phyloP scores from a whole-genome alignment of 2,329 filamentous ascomycete genomes.

The Pseudomassariella vexata region DNA sequence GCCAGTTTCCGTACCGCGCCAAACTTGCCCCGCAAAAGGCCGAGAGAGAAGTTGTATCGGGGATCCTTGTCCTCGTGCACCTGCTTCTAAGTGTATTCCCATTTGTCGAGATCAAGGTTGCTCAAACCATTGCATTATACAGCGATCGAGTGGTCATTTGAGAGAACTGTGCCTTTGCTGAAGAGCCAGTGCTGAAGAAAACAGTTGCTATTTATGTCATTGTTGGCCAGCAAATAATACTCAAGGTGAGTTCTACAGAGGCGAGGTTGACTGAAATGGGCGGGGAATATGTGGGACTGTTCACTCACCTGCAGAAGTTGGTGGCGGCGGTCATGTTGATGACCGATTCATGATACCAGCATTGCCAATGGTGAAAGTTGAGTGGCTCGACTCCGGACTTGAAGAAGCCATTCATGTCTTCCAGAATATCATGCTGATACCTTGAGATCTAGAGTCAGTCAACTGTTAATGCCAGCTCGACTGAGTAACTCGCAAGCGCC shows the following conservation, averaged over 20 bases:
- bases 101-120: constrained; percentile 34
- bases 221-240: background rate
- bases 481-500: constrained; percentile 47
- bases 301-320: constrained; percentile 41
- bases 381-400: constrained; percentile 48
- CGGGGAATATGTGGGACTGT: too few species aligned
- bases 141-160: constrained; percentile 54
- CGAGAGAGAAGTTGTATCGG: background rate
- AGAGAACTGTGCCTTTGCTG: constrained; percentile 38
- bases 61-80: background rate
- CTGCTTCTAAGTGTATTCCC: constrained; percentile 44
- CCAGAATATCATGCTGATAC: constrained; percentile 51
- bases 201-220: constrained; percentile 30
- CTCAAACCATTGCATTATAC: constrained; percentile 36
- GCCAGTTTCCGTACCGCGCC: too few species aligned
- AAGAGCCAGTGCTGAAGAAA: constrained; percentile 51
- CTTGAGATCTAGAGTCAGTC: too few species aligned
- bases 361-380: constrained; percentile 59
- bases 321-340: constrained; percentile 42
- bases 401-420: constrained; percentile 53
- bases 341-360: constrained; percentile 48
- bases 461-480: too few species aligned
- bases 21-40: too few species aligned
- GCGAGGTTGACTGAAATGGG: background rate
- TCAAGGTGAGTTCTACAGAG: background rate